Percentiles rank a stretch among this genome's conserved stretches.
Evolutionary conservation across 2,329 filamentous ascomycete species (phyloP).

Genomic region (Fusarium metavorans): DNA sequence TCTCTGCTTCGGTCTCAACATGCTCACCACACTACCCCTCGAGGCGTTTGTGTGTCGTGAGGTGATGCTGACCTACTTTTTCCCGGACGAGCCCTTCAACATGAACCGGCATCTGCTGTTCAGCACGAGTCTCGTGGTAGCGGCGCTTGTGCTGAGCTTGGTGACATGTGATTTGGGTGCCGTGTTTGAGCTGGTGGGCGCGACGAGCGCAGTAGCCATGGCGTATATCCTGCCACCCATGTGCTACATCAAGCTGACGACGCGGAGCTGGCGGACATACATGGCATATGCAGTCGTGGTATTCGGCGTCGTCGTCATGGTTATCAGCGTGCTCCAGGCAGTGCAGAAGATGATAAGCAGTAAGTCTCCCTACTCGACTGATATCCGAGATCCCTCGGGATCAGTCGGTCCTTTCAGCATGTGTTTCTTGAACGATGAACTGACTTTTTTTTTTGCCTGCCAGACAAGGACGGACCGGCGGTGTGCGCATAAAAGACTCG

Average conservation of each 20-base stretch:
- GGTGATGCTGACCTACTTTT: conserved; percentile 91
- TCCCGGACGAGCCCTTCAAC: conserved; percentile 78
- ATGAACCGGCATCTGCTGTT: conserved; percentile 88
- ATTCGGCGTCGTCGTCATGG: conserved; percentile 86
- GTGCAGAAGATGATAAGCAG: conserved; percentile 73
- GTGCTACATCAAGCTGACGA: conserved; percentile 94
- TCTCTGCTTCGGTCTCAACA: conserved; percentile 96
- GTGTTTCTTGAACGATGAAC: neutral
- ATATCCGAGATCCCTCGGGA: neutral
- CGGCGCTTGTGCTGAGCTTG: conserved; percentile 81
- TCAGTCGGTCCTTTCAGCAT: neutral
- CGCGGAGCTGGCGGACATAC: conserved; percentile 78
- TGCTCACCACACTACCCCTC: conserved; percentile 95
- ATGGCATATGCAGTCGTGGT: conserved; percentile 78
- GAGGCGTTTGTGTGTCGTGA: conserved; percentile 98
- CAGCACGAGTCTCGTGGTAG: conserved; percentile 83
- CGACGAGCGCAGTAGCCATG: conserved; percentile 92
- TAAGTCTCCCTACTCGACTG: conserved; percentile 35
- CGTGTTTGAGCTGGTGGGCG: conserved; percentile 96
- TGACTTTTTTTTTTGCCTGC: conserved; percentile 20
- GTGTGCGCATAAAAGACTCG: conserved; percentile 37
- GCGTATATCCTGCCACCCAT: conserved; percentile 95
- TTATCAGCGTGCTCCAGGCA: conserved; percentile 81
- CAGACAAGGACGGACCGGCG: conserved; percentile 44
- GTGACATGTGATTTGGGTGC: conserved; percentile 93